These are phyloP conservation scores for Vaccinium vitisidaea DNA, from an alignment of 148 eudicot species.

Conservation along the genomic window DNA sequence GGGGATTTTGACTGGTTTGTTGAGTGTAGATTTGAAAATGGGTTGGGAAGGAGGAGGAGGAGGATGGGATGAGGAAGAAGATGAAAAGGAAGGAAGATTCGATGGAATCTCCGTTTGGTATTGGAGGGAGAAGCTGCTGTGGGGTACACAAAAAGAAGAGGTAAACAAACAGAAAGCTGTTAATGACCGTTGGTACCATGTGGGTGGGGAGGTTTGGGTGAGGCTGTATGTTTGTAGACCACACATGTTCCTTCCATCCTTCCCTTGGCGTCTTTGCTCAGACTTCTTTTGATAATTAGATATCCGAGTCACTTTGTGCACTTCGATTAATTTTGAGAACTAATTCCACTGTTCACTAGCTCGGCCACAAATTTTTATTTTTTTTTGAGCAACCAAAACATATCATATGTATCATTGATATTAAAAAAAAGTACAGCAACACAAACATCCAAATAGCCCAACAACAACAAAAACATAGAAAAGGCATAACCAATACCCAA, in stretches of 20 bases:
- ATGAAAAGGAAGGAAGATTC: conserved; percentile 39
- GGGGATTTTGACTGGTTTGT: neutral
- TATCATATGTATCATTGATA: too few species aligned
- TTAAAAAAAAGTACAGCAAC: too few species aligned
- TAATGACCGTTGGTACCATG: conserved; percentile 22
- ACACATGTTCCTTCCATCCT: neutral
- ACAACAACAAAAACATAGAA: too few species aligned
- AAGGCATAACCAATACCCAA: too few species aligned
- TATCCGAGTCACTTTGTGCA: too few species aligned
- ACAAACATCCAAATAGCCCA: too few species aligned
- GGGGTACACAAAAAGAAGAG: conserved; percentile 22
- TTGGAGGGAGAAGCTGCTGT: conserved; percentile 28
- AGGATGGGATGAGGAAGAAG: neutral
- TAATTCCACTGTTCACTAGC: too few species aligned
- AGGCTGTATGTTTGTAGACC: neutral
- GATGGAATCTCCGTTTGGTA: conserved; percentile 36
- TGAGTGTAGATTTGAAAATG: neutral
- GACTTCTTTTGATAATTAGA: neutral
- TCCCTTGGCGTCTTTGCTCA: neutral
- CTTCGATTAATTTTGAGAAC: too few species aligned
- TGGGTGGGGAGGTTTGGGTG: neutral
- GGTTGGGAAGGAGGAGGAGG: conserved; percentile 6
- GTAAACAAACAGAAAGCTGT: conserved; percentile 23
- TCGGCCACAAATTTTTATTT: too few species aligned
- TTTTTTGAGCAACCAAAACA: too few species aligned